Base-by-base conservation (phyloP, 2,329 filamentous ascomycete genomes). In the Fusarium sublunatum region DNA sequence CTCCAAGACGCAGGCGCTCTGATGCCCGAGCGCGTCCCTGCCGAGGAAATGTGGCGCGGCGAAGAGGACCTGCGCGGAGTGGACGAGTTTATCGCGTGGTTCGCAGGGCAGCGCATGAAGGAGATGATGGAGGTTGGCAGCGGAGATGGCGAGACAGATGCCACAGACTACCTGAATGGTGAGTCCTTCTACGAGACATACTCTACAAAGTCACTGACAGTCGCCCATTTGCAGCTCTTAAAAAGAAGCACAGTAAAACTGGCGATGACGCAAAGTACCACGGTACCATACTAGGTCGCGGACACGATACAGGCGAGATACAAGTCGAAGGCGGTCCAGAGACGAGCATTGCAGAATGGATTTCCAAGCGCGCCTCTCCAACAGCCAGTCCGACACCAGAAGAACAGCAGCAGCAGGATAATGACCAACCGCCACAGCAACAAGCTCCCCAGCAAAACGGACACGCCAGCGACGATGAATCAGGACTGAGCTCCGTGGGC, bases 181-280 rank as follows among this genome's bases (percentile, higher is more conserved):
- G 67, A 71, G 82, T 57, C 36, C 28, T 25, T 7, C 44, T 6
- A 15, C 12, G 4, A 12, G 15, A 13, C 31, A 11, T 11, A 10
- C 25, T 11, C 9, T 13, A n/a, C 31, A 29, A 36, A 6, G 13
- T n/a, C 12, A 59, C 38, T 58, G 81, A 82, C 80, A 29, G 24
- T 90, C 36, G 48, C 26, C 39, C 22, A 3, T 58, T 29, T 41
- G 2, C 65, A 91, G 90, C 88, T 5, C 80, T 98, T 38, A 97
- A 96, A 77, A 95, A 93, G 78, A 97, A 96, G 73, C 91, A 96
- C 75, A 93, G 89, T 78, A 96, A 95, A 70, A 91, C 90, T 1
- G 91, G 91, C 61, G 92, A 96, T 71, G 93, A 96, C 72, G 89
- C 89, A 9, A 89, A 94, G 70, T 96, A 92, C 75, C 87, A 90